Evolutionary conservation across 371 early-diverging fungal species (phyloP).

Genomic region (Fennellomyces sp.): DNA sequence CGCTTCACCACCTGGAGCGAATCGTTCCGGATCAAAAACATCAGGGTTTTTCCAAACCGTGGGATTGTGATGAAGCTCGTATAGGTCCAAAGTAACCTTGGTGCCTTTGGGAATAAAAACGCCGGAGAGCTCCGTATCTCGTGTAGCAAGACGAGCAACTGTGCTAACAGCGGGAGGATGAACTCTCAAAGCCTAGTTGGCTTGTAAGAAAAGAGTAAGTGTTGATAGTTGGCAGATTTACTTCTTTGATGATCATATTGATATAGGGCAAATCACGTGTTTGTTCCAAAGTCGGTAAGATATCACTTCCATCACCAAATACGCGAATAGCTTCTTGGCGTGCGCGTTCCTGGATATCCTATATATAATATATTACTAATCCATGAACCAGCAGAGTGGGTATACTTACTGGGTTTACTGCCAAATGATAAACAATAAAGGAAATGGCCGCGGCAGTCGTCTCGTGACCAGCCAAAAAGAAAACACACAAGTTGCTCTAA

Average conservation of each 20-base stretch:
- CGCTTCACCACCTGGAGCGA: slow-evolving; percentile 14
- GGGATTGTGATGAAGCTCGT: slow-evolving; percentile 31
- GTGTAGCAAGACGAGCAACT: slow-evolving; percentile 1
- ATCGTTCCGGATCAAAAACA: slow-evolving; percentile 24
- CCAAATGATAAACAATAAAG: slow-evolving; percentile 28
- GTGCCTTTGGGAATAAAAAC: slow-evolving; percentile 19
- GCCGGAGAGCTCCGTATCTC: slow-evolving; percentile 15
- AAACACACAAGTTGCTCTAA: slow-evolving; percentile 51
- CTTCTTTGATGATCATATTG: slow-evolving; percentile 38
- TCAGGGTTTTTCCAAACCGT: slow-evolving; percentile 27
- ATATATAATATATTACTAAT: background rate
- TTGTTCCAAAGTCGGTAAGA: slow-evolving; percentile 39
- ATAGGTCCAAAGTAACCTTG: slow-evolving; percentile 7
- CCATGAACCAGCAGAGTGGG: too few species aligned
- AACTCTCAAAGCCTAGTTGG: slow-evolving; percentile 7
- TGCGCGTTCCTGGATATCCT: background rate
- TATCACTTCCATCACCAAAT: slow-evolving; percentile 22
- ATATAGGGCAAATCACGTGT: slow-evolving; percentile 43
- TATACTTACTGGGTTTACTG: slow-evolving; percentile 15
- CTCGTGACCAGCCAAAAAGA: slow-evolving; percentile 53
- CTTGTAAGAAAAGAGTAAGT: slow-evolving; percentile 21
- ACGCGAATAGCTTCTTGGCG: background rate
- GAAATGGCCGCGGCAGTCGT: slow-evolving; percentile 41
- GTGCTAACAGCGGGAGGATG: slow-evolving; percentile 1
- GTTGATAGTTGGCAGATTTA: slow-evolving; percentile 22